Base-by-base conservation (phyloP, 768 basidiomycete species). In the Hypholoma fasciculare region DNA sequence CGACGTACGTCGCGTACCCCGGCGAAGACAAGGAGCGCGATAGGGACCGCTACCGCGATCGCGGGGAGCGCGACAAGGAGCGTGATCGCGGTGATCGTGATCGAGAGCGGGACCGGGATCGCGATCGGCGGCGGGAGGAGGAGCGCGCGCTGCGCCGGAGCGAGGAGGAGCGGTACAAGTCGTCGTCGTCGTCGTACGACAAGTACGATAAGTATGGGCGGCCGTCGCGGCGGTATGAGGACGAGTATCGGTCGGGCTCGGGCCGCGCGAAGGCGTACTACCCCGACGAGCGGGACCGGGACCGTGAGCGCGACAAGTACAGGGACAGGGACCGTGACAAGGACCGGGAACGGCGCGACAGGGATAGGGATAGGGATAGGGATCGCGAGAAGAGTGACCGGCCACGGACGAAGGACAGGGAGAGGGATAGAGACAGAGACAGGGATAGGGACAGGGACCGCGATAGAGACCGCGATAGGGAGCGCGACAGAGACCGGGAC, bases 191-290 rank as follows among this genome's bases (percentile, higher is more conserved):
- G n/a, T n/a, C n/a, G n/a, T 54, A 54, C 36, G 58, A 58, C 37
- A 30, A 38, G 23, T 46, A 56, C 11, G 67, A 65, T 51, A 67
- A 58, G 49, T 65, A 57, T 38, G 58, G 61, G 47, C 58, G 44
- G 49, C 61, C 58, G 34, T 60, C 58, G 46, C 61, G 62, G 38
- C 54, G 60, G 38, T 66, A 67, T 40, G 64, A 65, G 20, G 61
- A 67, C 36, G 67, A 69, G 52, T 62, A 34, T 9, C 30, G 30
- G 30, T 34, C 30, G 30, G 30, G 30, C 30, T 34, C 30, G 30
- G 30, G 66, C 26, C 56, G 61, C 47, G 60, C 62, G 51, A 60
- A 59, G 34, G 54, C 58, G n/a, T 61, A 64, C 49, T 63, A 65
- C 54, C 61, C 55, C 14, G 49, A 59, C 37, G 67, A 61, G 19